These are phyloP conservation scores for Russula ochroleuca DNA, from an alignment of 768 basidiomycete species.

Conservation along the genomic window DNA sequence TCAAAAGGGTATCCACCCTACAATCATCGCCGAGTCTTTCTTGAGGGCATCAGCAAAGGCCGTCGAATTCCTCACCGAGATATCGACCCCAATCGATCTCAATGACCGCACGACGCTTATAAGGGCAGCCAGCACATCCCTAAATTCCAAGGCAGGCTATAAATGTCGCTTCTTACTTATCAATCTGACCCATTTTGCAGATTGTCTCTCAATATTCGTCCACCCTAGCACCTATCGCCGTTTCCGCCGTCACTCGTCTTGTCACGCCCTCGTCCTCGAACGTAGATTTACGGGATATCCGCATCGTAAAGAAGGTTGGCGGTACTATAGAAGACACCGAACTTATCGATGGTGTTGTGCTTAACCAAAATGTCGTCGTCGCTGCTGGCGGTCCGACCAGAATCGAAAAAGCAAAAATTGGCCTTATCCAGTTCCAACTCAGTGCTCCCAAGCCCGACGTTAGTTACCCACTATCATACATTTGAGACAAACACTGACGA, in stretches of 20 bases:
- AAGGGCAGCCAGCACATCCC: constrained; percentile 88
- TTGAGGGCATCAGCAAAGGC: constrained; percentile 87
- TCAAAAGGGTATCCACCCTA: constrained; percentile 95
- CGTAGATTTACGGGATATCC: constrained; percentile 93
- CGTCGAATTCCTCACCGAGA: constrained; percentile 89
- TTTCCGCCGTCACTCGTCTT: constrained; percentile 90
- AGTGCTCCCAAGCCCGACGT: constrained; percentile 98
- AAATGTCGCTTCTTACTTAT: constrained; percentile 1
- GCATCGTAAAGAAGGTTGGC: constrained; percentile 96
- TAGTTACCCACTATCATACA: constrained; percentile 33
- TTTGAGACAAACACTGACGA: constrained; percentile 20
- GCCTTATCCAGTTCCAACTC: constrained; percentile 96
- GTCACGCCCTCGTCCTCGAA: constrained; percentile 86
- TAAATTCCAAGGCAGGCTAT: constrained; percentile 83
- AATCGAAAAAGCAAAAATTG: constrained; percentile 98
- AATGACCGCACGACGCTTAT: constrained; percentile 80
- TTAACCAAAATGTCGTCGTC: constrained; percentile 91
- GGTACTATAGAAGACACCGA: constrained; percentile 99
- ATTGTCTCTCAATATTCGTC: constrained; percentile 99
- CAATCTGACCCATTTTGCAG: constrained; percentile 39
- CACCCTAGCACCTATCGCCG: constrained; percentile 96
- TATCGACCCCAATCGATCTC: constrained; percentile 89
- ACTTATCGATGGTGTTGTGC: constrained; percentile 92
- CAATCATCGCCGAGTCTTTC: constrained; percentile 94
- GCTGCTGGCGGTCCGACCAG: constrained; percentile 90